These are phyloP conservation scores for Calonectria multiphialidica DNA, from an alignment of 2,329 filamentous ascomycete species.

Conservation along the genomic window DNA sequence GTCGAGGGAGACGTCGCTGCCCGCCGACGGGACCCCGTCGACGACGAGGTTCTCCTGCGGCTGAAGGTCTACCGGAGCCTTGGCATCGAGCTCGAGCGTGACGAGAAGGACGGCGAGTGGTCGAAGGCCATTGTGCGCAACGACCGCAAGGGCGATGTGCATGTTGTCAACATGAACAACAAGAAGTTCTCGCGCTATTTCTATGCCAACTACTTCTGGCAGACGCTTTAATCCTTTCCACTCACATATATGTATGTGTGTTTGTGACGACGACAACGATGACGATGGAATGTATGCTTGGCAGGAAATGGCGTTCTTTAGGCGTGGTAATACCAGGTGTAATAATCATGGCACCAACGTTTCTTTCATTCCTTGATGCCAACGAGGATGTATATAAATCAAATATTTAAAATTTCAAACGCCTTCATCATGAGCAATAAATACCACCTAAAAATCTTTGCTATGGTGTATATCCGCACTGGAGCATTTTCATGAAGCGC, in stretches of 20 bases:
- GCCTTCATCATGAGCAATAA: constrained; percentile 1
- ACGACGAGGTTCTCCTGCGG: constrained; percentile 78
- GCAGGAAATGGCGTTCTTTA: constrained; percentile 6
- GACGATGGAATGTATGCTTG: constrained; percentile 1
- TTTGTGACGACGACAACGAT: constrained; percentile 23
- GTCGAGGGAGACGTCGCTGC: constrained; percentile 73
- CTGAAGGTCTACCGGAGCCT: constrained; percentile 92
- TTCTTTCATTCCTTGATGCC: background rate
- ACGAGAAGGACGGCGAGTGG: constrained; percentile 82
- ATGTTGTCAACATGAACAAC: constrained; percentile 95
- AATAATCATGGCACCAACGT: background rate
- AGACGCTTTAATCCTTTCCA: constrained; percentile 70
- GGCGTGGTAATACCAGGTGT: constrained; percentile 19
- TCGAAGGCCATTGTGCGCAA: constrained; percentile 88
- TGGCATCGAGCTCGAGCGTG: constrained; percentile 87
- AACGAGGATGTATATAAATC: background rate
- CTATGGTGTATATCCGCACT: background rate
- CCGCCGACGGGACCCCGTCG: constrained; percentile 59
- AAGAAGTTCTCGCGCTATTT: constrained; percentile 92
- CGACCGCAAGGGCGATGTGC: constrained; percentile 88
- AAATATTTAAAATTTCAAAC: background rate
- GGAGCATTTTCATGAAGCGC: background rate
- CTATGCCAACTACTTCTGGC: constrained; percentile 97
- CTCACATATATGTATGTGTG: background rate
- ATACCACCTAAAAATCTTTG: background rate